A percentile compares a stretch with the other conserved stretches of the same genome.
These are phyloP conservation scores for Herpetomonas muscarum DNA, from an alignment of 208 protist species.

Conservation along the genomic window DNA sequence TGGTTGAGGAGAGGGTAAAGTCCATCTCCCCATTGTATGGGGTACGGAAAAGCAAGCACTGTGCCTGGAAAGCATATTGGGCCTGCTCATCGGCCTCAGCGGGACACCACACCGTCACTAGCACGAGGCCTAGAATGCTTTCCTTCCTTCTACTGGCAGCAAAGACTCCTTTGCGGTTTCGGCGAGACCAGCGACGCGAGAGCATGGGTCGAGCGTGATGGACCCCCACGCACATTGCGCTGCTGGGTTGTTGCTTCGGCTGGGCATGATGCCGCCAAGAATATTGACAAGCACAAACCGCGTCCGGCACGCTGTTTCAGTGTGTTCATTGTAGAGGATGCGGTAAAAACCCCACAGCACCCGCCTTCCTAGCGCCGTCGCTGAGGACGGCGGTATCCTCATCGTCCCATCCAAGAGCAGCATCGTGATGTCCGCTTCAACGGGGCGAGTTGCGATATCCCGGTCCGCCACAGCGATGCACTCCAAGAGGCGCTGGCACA, in stretches of 20 bases:
- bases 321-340: constrained; percentile 37
- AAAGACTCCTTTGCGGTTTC: too few relatives aligned
- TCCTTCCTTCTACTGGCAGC: too few relatives aligned
- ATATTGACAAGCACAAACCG: constrained; percentile 52
- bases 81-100: too few relatives aligned
- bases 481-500: constrained; percentile 56
- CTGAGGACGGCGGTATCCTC: constrained; percentile 24
- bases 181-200: background rate
- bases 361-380: constrained; percentile 34
- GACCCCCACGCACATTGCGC: background rate
- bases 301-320: constrained; percentile 41
- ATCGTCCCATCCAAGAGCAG: constrained; percentile 38
- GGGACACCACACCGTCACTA: too few relatives aligned
- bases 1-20: too few relatives aligned
- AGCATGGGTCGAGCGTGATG: background rate
- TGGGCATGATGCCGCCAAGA: background rate
- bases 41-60: too few relatives aligned
- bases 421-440: constrained; percentile 23
- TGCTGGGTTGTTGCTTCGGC: background rate
- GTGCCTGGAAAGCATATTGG: too few relatives aligned
- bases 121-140: too few relatives aligned
- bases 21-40: too few relatives aligned
- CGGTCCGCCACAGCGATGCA: constrained; percentile 38
- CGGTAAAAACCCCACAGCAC: constrained; percentile 76
- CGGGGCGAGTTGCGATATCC: constrained; percentile 17